Percentiles rank a stretch among this genome's conserved stretches.
These are phyloP conservation scores for Didymella keratinophila DNA, from an alignment of 2,329 filamentous ascomycete genomes.

Conservation along the genomic window DNA sequence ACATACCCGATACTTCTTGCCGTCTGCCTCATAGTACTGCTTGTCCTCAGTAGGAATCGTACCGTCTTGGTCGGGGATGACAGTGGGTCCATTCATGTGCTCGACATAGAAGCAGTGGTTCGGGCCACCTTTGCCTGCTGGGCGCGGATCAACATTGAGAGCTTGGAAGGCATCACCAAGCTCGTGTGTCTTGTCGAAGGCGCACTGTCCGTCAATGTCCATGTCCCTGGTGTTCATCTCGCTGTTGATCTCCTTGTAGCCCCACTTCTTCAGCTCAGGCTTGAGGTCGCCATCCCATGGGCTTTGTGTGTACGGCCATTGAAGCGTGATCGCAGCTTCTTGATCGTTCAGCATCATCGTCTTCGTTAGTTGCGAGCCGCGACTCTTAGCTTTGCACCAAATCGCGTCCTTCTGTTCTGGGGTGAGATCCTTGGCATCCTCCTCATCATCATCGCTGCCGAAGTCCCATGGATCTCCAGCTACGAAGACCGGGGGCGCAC, in stretches of 20 bases:
- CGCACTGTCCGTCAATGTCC: constrained; percentile 10
- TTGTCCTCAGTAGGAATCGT: constrained; percentile 7
- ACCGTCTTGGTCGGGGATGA: constrained; percentile 8
- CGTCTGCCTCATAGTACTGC: constrained; percentile 18
- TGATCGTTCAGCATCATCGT: constrained; percentile 23
- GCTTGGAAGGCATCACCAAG: constrained; percentile 15
- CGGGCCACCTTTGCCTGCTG: constrained; percentile 8
- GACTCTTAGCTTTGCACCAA: constrained; percentile 41
- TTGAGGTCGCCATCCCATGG: constrained; percentile 23
- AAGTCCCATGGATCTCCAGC: background rate
- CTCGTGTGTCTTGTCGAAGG: constrained; percentile 15
- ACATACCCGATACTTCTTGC: constrained; percentile 16
- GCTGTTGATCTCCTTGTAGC: constrained; percentile 14
- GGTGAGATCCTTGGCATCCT: background rate
- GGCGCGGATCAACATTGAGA: constrained; percentile 14
- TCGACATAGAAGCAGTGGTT: constrained; percentile 22
- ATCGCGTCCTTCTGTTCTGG: constrained; percentile 28
- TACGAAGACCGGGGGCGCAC: background rate
- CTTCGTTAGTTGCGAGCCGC: constrained; percentile 15
- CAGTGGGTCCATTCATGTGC: constrained; percentile 14
- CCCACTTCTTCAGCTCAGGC: constrained; percentile 21
- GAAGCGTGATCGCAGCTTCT: constrained; percentile 15
- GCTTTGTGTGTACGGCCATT: constrained; percentile 12
- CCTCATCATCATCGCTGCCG: no score
- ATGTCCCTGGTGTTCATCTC: background rate